Evolutionary conservation across 2,329 filamentous ascomycete species (phyloP), one percentile per base, ranked within the genome.

Genomic region (Nemania bipapillata): DNA sequence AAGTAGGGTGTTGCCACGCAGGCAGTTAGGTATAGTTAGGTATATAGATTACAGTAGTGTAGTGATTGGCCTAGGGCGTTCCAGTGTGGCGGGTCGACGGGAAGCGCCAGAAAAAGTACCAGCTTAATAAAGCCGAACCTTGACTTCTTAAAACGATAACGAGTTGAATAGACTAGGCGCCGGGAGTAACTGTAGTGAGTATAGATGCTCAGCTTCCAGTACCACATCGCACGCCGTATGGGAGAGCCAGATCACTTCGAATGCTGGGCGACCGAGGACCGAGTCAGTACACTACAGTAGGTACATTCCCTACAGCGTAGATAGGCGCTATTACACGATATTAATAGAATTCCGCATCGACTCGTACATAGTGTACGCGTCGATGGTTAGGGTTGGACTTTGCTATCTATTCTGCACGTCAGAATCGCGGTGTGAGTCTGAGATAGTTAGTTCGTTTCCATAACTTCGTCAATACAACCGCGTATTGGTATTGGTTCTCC

Each of bases 391-490:
- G 55, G 55, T 60, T 68, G 57, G 15, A 49, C 40, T 65, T 56
- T 68, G 66, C 52, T 68, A 65, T 65, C 65, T 57, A 40, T 47
- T 22, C 40, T 68, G 60, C 57, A 69, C 50, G 58, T 66, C 58
- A 69, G 63, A 66, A 52, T 50, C 63, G 66, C 63, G 63, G 63
- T 66, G 66, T 60, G 37, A 40, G 40, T 49, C 15, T 56, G 26
- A 63, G 37, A 56, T 63, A 35, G 52, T 24, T 63, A 35, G 52
- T 24, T n/a, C 45, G 32, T 66, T 61, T 57, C 53, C 45, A 53
- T 53, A 57, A 28, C 32, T 47, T 17, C 42, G 26, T 56, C 50
- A 45, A 53, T 42, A 40, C 32, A 35, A 30, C 11, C 37, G 37
- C 37, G 11, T 12, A 26, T 52, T 42, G 32, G n/a, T 35, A 57